Evolutionary conservation across 306 rosid genomes (phyloP).

Genomic region (Medicago lupulina): DNA sequence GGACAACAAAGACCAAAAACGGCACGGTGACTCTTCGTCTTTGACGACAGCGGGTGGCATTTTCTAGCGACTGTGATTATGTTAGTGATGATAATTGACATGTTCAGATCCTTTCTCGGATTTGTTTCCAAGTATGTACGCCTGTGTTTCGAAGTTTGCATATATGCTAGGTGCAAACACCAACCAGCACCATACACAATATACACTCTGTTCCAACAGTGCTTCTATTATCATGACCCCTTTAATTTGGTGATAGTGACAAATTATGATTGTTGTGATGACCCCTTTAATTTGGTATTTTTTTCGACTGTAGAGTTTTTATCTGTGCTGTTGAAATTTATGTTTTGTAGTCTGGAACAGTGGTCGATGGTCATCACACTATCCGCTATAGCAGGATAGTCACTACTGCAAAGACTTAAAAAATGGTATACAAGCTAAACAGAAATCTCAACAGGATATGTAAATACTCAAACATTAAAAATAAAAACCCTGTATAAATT

Average conservation of each 20-base stretch:
- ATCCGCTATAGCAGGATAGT: no score
- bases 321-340: background rate
- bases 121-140: background rate
- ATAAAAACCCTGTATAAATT: no score
- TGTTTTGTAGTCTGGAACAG: no score
- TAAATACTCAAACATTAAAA: no score
- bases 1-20: background rate
- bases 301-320: background rate
- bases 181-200: background rate
- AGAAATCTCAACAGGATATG: no score
- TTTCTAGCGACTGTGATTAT: background rate
- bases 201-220: background rate
- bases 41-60: background rate
- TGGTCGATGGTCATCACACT: no score
- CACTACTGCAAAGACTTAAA: no score
- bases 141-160: background rate
- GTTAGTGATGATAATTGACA: background rate
- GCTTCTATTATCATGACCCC: background rate
- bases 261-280: no score
- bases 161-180: background rate
- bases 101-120: background rate
- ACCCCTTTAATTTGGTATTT: background rate
- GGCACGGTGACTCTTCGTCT: background rate
- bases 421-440: no score
- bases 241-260: no score